Evolutionary conservation across 371 early-diverging fungal species (phyloP), one percentile per base, ranked within the genome.

Genomic region (Saksenaea oblongispora): DNA sequence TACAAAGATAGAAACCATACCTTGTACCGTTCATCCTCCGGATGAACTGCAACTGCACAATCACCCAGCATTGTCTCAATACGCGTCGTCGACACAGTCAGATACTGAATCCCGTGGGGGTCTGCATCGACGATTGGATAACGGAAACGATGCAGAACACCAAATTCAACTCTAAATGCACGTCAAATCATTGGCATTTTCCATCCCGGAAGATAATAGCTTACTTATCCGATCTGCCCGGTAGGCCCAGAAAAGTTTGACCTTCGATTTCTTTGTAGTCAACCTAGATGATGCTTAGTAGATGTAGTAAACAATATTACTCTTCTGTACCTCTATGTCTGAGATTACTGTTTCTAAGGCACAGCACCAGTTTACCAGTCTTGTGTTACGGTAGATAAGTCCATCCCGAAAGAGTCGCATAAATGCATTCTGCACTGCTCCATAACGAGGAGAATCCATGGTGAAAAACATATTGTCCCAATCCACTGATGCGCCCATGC

Each of bases 11-110:
- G 9, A 18, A 0, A 36, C 36, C 37, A 2, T 67, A 77, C 78
- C 81, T 76, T 86, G 75, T 97, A 98, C 65, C 99, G 84, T 22
- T 66, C 61, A 76, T 99, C 99, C 0, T 87, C 73, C 8, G 98
- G 98, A 74, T 98, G 93, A 41, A 98, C 89, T 53, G 98, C 98
- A 27, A 99, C 84, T 4, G 99, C 99, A 36, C 91, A 93, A 80
- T 99, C 99, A 54, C 99, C 99, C 13, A 99, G 85, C 91, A 99
- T 98, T 4, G 99, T 99, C 70, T 99, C 99, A 42, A 98, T 91
- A 68, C 99, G 93, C 2, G 99, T 99, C 13, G 99, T 99, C 8
- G 94, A 95, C 13, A 99, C 96, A 28, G 90, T 86, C 35, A 99
- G 74, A 39, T 89, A 82, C 59, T 73, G 64, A 3, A 83, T 78